These are phyloP conservation scores for Talaromyces sp. DNA, from an alignment of 2,329 filamentous ascomycete genomes.

Conservation along the genomic window DNA sequence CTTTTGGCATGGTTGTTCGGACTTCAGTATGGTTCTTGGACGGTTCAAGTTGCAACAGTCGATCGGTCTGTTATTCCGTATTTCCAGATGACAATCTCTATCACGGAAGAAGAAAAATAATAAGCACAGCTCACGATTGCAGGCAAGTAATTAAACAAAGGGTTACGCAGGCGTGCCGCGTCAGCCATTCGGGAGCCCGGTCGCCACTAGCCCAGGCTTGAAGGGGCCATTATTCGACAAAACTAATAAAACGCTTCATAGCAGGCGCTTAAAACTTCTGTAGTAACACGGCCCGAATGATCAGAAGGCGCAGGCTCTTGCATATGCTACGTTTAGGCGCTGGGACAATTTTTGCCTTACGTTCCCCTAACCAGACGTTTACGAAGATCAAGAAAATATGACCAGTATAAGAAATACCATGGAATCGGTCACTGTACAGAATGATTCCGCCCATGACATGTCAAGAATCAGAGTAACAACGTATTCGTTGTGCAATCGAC, in stretches of 20 bases:
- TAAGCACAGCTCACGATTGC: not conserved
- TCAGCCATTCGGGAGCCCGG: not conserved
- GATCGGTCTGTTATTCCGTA: not conserved
- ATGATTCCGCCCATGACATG: not conserved
- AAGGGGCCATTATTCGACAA: not conserved
- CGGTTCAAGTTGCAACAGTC: not conserved
- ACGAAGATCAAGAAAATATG: not conserved
- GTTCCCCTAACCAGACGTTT: not conserved
- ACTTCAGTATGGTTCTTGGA: not conserved
- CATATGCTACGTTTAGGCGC: not conserved
- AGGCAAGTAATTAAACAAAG: not conserved
- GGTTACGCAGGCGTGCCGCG: not conserved
- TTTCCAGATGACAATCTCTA: not conserved
- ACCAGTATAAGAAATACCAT: not conserved
- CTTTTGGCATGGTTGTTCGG: not conserved
- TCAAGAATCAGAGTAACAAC: not conserved
- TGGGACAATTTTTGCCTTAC: not conserved
- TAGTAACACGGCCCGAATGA: not conserved
- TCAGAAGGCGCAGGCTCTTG: not conserved
- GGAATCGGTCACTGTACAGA: not conserved
- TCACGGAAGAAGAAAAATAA: not conserved
- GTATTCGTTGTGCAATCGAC: not conserved
- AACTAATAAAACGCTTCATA: not conserved
- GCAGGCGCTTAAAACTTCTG: not conserved
- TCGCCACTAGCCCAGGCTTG: not conserved